Evolutionary conservation across 2,329 filamentous ascomycete genomes (phyloP), one percentile per base, ranked within the genome.

Genomic region (Colletotrichum neosansevieriae): DNA sequence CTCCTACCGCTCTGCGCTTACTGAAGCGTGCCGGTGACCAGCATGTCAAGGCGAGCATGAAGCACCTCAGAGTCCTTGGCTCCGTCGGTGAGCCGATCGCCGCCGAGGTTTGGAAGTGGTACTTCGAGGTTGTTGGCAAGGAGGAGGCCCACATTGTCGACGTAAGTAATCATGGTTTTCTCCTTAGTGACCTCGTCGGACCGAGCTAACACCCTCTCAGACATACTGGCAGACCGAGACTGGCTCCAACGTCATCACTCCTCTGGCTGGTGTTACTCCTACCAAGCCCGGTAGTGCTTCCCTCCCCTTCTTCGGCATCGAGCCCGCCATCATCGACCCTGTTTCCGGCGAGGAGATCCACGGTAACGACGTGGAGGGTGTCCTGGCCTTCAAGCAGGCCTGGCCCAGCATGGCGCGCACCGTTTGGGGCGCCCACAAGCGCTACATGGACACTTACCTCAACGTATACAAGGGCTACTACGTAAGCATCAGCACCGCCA

Each of bases 151-250:
- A 99, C 77, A 86, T 99, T 79, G 91, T 98, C 63, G 96, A 99
- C 79, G 94, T 97, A 85, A 88, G 94, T 88, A 61, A 19, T 6
- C 15, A n/a, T 29, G 13, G 6, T 5, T 4, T 24, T 24, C 24
- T 24, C 24, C 9, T 13, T n/a, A 10, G 11, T 24, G 13, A 56
- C n/a, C 12, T 1, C 21, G 4, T 15, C 9, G 3, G 13, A 36
- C 12, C 3, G 15, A 36, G 47, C 15, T 69, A 34, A 66, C 57
- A 21, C 12, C 17, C 1, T 53, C 21, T 72, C 77, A 97, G 94
- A 99, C 96, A 61, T 99, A 99, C 88, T 99, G 96, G 96, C 96
- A 99, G 88, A 99, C 96, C 60, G 96, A 99, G 85, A 99, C 96
- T 2, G 96, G 96, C 64, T 98, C 93, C 71, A 91, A 99, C 81